phyloP scores from a whole-genome alignment of 2,329 filamentous ascomycete species.

The Colletotrichum zoysiae region DNA sequence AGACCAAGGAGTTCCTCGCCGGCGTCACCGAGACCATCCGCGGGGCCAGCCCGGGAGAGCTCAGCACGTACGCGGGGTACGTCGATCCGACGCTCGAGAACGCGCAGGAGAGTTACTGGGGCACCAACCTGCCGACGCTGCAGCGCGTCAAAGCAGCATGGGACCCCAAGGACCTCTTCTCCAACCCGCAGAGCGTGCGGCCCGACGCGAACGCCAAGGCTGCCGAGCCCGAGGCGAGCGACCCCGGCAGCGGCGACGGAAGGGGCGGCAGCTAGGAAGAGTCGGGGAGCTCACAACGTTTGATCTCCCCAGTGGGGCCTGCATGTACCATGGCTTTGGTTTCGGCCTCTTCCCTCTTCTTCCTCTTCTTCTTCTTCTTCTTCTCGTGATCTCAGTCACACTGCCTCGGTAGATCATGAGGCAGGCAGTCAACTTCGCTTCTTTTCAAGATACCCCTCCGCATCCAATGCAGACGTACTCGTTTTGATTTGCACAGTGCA shows the following conservation, averaged over 20 bases:
- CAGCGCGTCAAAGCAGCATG: constrained; percentile 63
- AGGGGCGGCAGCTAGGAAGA: constrained; percentile 31
- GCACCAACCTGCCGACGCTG: constrained; percentile 61
- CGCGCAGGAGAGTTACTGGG: constrained; percentile 68
- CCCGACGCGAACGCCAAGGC: constrained; percentile 43
- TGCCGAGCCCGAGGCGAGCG: constrained; percentile 16
- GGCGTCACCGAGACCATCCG: constrained; percentile 62
- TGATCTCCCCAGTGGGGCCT: not conserved
- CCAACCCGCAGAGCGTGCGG: constrained; percentile 69
- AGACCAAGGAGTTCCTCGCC: constrained; percentile 63
- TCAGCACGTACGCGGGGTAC: constrained; percentile 73
- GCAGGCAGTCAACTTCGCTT: not conserved
- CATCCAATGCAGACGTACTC: constrained; percentile 17
- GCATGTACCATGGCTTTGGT: constrained; percentile 4
- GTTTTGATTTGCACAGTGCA: not conserved
- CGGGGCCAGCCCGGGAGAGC: constrained; percentile 52
- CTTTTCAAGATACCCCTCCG: constrained; percentile 34
- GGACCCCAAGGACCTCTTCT: constrained; percentile 68
- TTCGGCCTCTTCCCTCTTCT: not conserved
- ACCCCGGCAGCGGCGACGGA: constrained; percentile 2
- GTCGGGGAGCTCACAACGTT: constrained; percentile 30
- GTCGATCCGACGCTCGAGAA: constrained; percentile 64
- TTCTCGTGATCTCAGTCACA: constrained; percentile 5
- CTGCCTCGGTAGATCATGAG: constrained; percentile 28
- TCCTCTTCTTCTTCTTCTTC: not conserved